These are phyloP conservation scores for Fagopyrum tataricum DNA, from an alignment of 148 eudicot species.

Conservation along the genomic window DNA sequence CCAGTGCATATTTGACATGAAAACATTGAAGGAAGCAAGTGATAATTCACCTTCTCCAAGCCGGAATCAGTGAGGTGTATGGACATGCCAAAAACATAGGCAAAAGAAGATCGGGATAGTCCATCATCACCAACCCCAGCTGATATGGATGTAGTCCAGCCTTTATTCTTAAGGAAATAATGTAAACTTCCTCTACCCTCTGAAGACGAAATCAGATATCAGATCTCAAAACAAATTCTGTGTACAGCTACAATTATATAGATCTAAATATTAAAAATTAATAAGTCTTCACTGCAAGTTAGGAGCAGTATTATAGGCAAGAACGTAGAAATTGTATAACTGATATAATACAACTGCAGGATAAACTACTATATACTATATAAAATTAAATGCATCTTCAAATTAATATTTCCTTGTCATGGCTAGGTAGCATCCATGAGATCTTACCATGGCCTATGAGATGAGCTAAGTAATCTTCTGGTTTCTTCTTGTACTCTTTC, in stretches of 20 bases:
- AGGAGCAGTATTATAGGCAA: neutral
- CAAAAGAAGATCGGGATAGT: conserved; percentile 68
- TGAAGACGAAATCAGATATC: conserved; percentile 28
- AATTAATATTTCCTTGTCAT: neutral
- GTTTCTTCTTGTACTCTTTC: conserved; percentile 71
- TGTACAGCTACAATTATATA: neutral
- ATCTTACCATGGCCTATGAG: conserved; percentile 92
- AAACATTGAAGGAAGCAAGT: neutral
- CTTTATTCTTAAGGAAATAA: conserved; percentile 74
- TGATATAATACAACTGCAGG: neutral
- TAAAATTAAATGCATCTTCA: neutral
- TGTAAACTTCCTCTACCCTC: conserved; percentile 96
- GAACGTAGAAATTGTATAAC: neutral
- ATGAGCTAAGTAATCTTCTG: conserved; percentile 93
- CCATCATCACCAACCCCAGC: conserved; percentile 99
- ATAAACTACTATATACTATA: neutral
- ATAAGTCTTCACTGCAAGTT: neutral
- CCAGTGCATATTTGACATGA: conserved; percentile 3
- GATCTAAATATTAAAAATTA: neutral
- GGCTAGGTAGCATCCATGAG: neutral
- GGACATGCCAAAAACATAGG: conserved; percentile 78
- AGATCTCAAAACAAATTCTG: neutral
- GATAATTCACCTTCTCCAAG: conserved; percentile 58
- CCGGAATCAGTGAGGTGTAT: conserved; percentile 89
- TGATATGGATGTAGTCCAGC: conserved; percentile 87